Evolutionary conservation across 2,329 filamentous ascomycete species (phyloP), one percentile per base, ranked within the genome.

Genomic region (Neofusicoccum cordaticola): DNA sequence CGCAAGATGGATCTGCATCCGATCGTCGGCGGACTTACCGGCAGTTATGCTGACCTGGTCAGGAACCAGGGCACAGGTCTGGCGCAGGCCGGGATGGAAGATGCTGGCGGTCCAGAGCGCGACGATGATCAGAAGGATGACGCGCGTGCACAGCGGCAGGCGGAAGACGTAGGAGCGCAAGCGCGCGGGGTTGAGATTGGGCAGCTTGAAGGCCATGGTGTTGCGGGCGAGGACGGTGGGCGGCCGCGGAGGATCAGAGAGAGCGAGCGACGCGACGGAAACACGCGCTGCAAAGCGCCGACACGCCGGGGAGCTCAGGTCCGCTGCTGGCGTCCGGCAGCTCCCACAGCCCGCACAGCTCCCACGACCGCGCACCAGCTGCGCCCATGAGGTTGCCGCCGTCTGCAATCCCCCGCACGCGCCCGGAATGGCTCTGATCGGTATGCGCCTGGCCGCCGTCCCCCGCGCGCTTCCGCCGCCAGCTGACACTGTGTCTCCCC

Each of bases 111-210:
- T 71, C 87, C 90, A 96, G 67, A 92, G 84, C 12, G 82, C 79
- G 37, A 90, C 72, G 65, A 96, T 90, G 50, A 88, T 78, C 3
- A 88, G 72, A 19, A 93, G 75, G 13, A 93, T 84, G 17, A 85
- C 77, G 58, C 93, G 87, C 31, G 95, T 97, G 75, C 95, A 93
- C 1, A 98, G 83, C 41, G 95, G 94, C n/a, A 98, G 83, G 56
- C 93, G 89, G 66, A 91, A 83, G 69, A 96, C 73, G 76, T 96
- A 97, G 8, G 91, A 91, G 69, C 92, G 89, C 71, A 93, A 84
- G 70, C 92, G 88, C 67, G 84, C 78, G 37, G 89, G 86, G 78
- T 88, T 93, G 78, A 96, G 89, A 65, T 85, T 82, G 71, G 83
- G 69, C 74, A 83, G 74, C 0, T 77, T 74, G 53, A 78, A 77